These are phyloP conservation scores for Ramaria rubella DNA, from an alignment of 768 basidiomycete genomes.

Conservation along the genomic window DNA sequence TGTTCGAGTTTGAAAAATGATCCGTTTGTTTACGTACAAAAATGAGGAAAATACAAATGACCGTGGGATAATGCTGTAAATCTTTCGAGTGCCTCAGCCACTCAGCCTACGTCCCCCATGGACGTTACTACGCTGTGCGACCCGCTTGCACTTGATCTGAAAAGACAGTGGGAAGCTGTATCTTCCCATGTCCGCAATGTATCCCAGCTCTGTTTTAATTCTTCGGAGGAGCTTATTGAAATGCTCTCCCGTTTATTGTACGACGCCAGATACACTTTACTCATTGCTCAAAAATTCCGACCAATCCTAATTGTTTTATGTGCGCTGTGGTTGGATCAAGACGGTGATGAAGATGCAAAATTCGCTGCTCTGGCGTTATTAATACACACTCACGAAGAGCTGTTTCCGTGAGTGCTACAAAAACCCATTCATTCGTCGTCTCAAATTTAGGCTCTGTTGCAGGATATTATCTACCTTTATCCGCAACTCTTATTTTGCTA, in stretches of 20 bases:
- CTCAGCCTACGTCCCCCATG: background rate
- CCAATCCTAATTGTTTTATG: constrained; percentile 77
- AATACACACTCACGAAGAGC: constrained; percentile 22
- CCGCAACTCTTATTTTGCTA: constrained; percentile 55
- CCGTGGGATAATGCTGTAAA: too few species aligned
- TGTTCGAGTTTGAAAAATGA: too few species aligned
- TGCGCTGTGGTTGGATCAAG: constrained; percentile 69
- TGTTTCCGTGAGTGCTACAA: constrained; percentile 26
- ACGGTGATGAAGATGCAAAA: constrained; percentile 34
- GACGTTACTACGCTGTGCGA: background rate
- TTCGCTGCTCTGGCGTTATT: constrained; percentile 25
- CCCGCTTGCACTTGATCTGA: constrained; percentile 1
- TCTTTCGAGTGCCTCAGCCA: background rate
- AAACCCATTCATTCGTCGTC: background rate
- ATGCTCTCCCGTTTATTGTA: constrained; percentile 56
- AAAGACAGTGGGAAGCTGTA: constrained; percentile 2
- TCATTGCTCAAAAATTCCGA: constrained; percentile 59
- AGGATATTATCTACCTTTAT: constrained; percentile 26
- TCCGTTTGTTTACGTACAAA: too few species aligned
- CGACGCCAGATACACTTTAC: constrained; percentile 52
- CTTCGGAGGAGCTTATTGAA: constrained; percentile 39
- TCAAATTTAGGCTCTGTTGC: constrained; percentile 3
- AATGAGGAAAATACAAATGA: too few species aligned
- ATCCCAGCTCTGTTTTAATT: constrained; percentile 11
- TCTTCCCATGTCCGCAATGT: background rate